A percentile compares a stretch with the other conserved stretches of the same genome.
Conservation (phyloP, 352 stramenopile species). For the Lagenidium giganteum region DNA sequence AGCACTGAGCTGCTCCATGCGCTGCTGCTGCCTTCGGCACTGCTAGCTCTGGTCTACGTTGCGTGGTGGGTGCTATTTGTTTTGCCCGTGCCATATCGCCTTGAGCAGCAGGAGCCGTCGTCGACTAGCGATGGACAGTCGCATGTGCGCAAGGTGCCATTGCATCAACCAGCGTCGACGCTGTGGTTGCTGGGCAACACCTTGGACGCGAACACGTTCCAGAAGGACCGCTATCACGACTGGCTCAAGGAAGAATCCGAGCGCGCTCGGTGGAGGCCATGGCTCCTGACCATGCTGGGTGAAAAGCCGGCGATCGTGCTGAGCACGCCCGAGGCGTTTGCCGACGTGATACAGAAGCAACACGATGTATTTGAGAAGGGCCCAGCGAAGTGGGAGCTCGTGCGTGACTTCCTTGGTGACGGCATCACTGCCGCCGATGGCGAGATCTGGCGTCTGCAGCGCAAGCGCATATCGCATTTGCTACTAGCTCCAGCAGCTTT, state of each 20-base stretch:
- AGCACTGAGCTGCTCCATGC: no score
- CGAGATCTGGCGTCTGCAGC: conserved; percentile 48
- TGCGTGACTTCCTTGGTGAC: conserved; percentile 52
- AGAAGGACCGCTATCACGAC: conserved; percentile 46
- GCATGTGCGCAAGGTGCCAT: no score
- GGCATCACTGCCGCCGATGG: conserved; percentile 65
- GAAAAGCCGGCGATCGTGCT: conserved; percentile 25
- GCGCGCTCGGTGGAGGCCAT: conserved; percentile 31
- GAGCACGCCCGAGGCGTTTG: conserved; percentile 22
- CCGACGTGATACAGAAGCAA: conserved; percentile 46
- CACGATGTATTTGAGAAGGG: conserved; percentile 61
- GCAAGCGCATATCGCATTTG: conserved; percentile 82
- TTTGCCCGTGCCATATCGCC: no score
- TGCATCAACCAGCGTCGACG: conserved; percentile 33
- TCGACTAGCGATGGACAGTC: no score
- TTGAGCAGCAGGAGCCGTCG: no score
- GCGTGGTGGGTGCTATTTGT: no score
- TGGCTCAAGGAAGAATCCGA: conserved; percentile 53
- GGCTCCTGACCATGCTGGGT: conserved; percentile 31
- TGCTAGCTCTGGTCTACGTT: no score
- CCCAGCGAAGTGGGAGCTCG: conserved; percentile 22
- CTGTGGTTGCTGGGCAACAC: conserved; percentile 53
- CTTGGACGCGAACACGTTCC: conserved; percentile 33
- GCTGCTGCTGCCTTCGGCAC: no score
- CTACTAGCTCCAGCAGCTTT: conserved; percentile 65